Conservation (phyloP, 306 rosid species). For the Aeschynomene evenia region DNA sequence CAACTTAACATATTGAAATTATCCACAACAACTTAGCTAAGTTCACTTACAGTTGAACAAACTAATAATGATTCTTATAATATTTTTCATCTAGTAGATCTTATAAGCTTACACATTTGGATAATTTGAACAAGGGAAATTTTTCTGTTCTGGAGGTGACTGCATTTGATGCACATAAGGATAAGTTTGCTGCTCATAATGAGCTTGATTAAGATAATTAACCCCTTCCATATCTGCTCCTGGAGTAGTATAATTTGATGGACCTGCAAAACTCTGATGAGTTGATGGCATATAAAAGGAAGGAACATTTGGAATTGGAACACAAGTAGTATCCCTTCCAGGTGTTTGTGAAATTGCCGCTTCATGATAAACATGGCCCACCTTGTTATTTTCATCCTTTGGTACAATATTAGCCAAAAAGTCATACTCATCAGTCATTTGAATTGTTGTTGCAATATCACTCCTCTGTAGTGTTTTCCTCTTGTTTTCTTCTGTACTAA, state of each 20-base stretch:
- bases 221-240: slow-evolving; percentile 49
- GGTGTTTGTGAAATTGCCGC: not conserved
- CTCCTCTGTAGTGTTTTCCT: slow-evolving; percentile 57
- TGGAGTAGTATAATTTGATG: slow-evolving; percentile 36
- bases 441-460: slow-evolving; percentile 56
- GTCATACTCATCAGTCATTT: slow-evolving; percentile 48
- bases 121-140: too few relatives aligned
- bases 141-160: slow-evolving; percentile 40
- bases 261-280: not conserved
- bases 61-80: not conserved
- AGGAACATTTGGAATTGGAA: not conserved
- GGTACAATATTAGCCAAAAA: slow-evolving; percentile 59
- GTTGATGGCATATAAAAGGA: not conserved
- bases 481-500: slow-evolving; percentile 57
- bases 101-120: slow-evolving; percentile 42
- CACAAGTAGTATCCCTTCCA: not conserved
- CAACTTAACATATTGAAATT: not conserved
- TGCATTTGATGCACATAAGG: slow-evolving; percentile 35
- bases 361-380: not conserved
- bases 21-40: too few relatives aligned
- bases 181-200: slow-evolving; percentile 35
- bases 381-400: slow-evolving; percentile 34
- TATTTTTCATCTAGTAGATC: not conserved
- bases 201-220: slow-evolving; percentile 41
- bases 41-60: not conserved